phyloP scores from a whole-genome alignment of 805 yeast species.

The Myxozyma monticola region DNA sequence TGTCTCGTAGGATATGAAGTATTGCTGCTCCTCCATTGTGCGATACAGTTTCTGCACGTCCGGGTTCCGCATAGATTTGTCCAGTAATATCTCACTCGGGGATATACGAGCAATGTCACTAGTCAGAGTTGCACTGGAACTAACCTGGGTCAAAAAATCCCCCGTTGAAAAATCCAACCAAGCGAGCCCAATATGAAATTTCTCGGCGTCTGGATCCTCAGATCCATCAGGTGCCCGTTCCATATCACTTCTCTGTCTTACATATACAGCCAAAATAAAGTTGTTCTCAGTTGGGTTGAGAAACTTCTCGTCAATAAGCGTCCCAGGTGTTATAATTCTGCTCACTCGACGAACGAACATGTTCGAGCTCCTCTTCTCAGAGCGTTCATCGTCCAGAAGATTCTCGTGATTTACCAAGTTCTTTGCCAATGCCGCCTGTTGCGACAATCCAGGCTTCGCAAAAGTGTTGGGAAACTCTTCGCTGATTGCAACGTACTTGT shows the following conservation, averaged over 20 bases:
- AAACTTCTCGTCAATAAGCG: conserved; percentile 82
- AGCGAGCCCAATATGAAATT: conserved; percentile 58
- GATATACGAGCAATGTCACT: conserved; percentile 73
- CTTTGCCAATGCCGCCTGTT: conserved; percentile 16
- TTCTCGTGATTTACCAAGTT: conserved; percentile 27
- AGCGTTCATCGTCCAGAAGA: conserved; percentile 22
- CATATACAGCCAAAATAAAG: conserved; percentile 59
- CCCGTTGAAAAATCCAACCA: conserved; percentile 94
- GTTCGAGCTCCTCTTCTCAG: conserved; percentile 15
- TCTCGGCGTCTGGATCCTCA: conserved; percentile 15
- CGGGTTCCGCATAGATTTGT: conserved; percentile 3
- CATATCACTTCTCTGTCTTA: conserved; percentile 2
- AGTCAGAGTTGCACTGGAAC: conserved; percentile 57
- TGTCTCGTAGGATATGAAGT: conserved; percentile 46
- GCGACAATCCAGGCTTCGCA: conserved; percentile 15
- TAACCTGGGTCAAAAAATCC: conserved; percentile 65
- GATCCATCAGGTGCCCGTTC: conserved; percentile 9
- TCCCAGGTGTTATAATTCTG: conserved; percentile 88
- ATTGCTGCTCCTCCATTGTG: conserved; percentile 24
- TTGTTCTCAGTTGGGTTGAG: conserved; percentile 72
- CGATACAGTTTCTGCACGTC: conserved; percentile 8
- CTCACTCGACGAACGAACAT: conserved; percentile 66
- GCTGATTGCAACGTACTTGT: conserved; percentile 75
- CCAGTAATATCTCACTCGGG: conserved; percentile 75
- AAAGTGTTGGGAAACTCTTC: conserved; percentile 53